Percentiles rank a stretch among this genome's conserved stretches.
Conservation (phyloP, 257 asterid genomes). For the Linaria vulgaris region DNA sequence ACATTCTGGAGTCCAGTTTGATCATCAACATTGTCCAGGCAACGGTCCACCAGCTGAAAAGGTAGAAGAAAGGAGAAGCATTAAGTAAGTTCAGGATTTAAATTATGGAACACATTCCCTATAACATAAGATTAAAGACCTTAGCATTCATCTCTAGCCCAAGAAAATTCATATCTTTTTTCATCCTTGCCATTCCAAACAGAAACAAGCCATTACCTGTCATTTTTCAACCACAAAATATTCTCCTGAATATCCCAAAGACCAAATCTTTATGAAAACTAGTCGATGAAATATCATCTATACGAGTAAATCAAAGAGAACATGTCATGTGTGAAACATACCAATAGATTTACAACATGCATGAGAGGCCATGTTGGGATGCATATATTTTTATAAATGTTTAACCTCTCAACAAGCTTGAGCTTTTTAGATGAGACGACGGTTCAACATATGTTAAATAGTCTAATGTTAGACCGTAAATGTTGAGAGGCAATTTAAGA, state of each 20-base stretch:
- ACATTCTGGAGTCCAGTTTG: slow-evolving; percentile 50
- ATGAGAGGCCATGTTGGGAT: too few relatives aligned
- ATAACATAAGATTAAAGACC: slow-evolving; percentile 42
- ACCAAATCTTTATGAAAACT: too few relatives aligned
- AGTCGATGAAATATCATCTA: too few relatives aligned
- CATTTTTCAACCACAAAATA: slow-evolving; percentile 24
- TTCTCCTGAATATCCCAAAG: background rate
- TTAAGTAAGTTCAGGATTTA: slow-evolving; percentile 25
- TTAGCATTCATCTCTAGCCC: slow-evolving; percentile 81
- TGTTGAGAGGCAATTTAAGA: too few relatives aligned
- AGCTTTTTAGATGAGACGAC: too few relatives aligned
- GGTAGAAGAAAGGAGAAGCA: slow-evolving; percentile 24
- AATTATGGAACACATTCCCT: slow-evolving; percentile 23
- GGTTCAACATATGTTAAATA: too few relatives aligned
- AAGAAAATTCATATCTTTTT: slow-evolving; percentile 76
- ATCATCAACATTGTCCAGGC: slow-evolving; percentile 47
- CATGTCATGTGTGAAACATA: too few relatives aligned
- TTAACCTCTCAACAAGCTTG: too few relatives aligned
- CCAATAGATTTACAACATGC: too few relatives aligned
- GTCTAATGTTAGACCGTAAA: slow-evolving; percentile 13
- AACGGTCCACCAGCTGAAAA: slow-evolving; percentile 74
- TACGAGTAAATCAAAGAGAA: too few relatives aligned
- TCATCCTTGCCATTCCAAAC: slow-evolving; percentile 68
- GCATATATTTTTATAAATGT: too few relatives aligned
- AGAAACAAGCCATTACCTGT: slow-evolving; percentile 91